A percentile compares a stretch with the other conserved stretches of the same genome.
Evolutionary conservation across 495 filamentous ascomycete genomes (phyloP).

Genomic region (Cetradonia linearis): DNA sequence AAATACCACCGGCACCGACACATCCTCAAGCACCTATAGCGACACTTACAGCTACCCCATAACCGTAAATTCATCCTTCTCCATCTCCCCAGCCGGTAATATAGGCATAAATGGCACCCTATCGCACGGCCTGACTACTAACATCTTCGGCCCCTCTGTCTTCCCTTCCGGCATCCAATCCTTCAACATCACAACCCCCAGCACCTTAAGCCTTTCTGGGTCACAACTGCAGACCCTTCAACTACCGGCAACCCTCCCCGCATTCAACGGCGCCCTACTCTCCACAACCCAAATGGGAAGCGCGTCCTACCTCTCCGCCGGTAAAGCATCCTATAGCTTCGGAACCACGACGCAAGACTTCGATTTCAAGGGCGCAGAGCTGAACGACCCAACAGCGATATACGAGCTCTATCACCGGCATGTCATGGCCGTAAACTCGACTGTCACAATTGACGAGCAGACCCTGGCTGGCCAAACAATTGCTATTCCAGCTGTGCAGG

Average conservation of each 20-base stretch:
- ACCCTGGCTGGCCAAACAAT: conserved; percentile 25
- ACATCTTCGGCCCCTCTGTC: conserved; percentile 44
- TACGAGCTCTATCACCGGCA: conserved; percentile 38
- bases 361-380: conserved; percentile 34
- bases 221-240: conserved; percentile 28
- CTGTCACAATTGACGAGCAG: conserved; percentile 34
- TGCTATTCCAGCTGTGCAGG: conserved; percentile 23
- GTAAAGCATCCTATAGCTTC: conserved; percentile 37
- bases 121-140: conserved; percentile 46
- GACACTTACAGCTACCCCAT: conserved; percentile 55
- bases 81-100: conserved; percentile 36
- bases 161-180: conserved; percentile 51
- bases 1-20: conserved; percentile 47
- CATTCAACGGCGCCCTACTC: conserved; percentile 32
- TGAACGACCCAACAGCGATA: conserved; percentile 18
- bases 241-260: conserved; percentile 2
- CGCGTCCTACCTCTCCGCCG: conserved; percentile 42
- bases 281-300: conserved; percentile 46
- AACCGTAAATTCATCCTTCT: conserved; percentile 45
- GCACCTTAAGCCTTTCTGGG: conserved; percentile 23
- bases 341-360: conserved; percentile 49
- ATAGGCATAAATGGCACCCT: conserved; percentile 51
- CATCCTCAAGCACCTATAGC: conserved; percentile 35
- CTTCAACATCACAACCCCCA: conserved; percentile 27
- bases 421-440: conserved; percentile 44